These are phyloP conservation scores for Metschnikowia gelsemii DNA, from an alignment of 805 yeast genomes.

Conservation along the genomic window DNA sequence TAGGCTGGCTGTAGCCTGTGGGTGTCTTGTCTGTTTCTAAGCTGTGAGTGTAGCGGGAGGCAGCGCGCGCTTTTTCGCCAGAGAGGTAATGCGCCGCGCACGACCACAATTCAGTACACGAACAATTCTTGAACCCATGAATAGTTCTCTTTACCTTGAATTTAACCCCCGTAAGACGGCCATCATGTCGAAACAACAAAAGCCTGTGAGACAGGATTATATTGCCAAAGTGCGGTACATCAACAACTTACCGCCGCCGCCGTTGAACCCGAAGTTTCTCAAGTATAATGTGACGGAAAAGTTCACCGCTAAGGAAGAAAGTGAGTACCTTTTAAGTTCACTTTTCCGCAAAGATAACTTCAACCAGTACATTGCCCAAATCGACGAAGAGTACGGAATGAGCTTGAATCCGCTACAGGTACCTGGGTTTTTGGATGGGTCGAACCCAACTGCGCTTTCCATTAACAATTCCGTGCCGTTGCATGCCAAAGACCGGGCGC, in stretches of 20 bases:
- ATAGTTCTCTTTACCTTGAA: no score
- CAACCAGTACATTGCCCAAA: constrained; percentile 52
- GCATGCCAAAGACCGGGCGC: constrained; percentile 73
- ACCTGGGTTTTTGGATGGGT: constrained; percentile 66
- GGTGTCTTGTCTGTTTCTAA: no score
- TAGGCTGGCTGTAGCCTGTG: no score
- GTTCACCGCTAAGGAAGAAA: constrained; percentile 37
- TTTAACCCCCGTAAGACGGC: no score
- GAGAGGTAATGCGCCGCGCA: no score
- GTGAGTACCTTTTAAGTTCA: constrained; percentile 59
- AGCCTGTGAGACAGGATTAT: constrained; percentile 64
- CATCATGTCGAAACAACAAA: constrained; percentile 31
- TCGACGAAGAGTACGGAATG: constrained; percentile 71
- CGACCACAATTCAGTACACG: no score
- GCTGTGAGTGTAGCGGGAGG: no score
- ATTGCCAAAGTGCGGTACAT: constrained; percentile 80
- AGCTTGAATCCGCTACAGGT: constrained; percentile 66
- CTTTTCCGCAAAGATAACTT: constrained; percentile 75
- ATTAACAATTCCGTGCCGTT: constrained; percentile 41
- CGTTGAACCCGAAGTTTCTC: constrained; percentile 83
- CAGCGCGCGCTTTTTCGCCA: no score
- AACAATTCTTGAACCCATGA: no score
- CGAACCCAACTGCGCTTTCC: constrained; percentile 47
- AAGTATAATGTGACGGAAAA: constrained; percentile 46
- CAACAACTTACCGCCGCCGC: constrained; percentile 90